Percentiles rank a stretch among this genome's conserved stretches.
Conservation (phyloP, 352 stramenopile species). For the Globisporangium orthogonon region DNA sequence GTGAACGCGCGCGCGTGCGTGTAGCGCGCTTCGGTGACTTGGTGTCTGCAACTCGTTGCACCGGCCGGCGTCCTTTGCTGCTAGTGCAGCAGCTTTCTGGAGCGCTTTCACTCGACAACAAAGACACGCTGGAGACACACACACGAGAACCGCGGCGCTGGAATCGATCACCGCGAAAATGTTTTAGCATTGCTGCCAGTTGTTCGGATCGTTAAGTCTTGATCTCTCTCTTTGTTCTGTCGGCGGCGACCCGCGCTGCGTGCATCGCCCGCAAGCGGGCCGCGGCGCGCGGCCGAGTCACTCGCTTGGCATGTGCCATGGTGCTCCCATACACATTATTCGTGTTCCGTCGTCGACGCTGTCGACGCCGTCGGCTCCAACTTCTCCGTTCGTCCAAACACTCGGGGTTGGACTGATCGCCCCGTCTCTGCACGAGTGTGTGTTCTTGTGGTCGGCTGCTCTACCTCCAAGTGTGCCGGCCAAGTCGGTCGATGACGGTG, state of each 20-base stretch:
- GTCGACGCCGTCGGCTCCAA: too few relatives aligned
- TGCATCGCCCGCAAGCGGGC: too few relatives aligned
- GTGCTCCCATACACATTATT: neutral
- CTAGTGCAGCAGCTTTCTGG: too few relatives aligned
- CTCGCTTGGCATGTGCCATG: neutral
- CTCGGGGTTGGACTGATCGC: too few relatives aligned
- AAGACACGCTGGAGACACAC: neutral
- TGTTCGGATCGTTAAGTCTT: neutral
- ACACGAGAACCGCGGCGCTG: neutral
- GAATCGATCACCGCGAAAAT: neutral
- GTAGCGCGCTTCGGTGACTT: neutral
- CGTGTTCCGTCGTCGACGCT: neutral
- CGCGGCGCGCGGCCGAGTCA: neutral
- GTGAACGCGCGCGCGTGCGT: neutral
- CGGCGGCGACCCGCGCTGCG: too few relatives aligned
- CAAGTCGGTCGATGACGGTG: neutral
- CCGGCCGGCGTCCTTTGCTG: too few relatives aligned
- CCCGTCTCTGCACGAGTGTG: neutral
- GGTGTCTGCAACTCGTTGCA: neutral
- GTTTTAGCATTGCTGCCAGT: neutral
- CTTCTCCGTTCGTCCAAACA: neutral
- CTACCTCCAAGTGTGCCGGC: neutral
- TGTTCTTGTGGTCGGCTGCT: neutral
- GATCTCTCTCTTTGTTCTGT: neutral
- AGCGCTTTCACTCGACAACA: neutral